Evolutionary conservation across 306 rosid genomes (phyloP), one percentile per base, ranked within the genome.

Genomic region (Castanea sativa): DNA sequence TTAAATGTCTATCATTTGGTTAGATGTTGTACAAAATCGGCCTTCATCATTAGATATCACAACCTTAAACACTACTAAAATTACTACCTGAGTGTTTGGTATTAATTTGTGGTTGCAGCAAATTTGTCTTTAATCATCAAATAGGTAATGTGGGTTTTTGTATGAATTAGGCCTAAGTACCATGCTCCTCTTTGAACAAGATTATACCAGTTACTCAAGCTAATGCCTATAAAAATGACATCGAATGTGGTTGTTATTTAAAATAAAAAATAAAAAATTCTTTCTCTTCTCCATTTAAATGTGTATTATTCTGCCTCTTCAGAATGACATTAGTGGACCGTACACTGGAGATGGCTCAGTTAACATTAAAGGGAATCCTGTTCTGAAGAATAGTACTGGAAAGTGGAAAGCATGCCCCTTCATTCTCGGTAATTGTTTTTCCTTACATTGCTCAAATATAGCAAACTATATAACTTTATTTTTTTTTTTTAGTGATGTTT

Each of bases 381-480:
- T 82, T 73, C 59, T 82, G 27, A 88, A 84, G 82, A 71, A 35
- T 32, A 82, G 76, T 75, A 86, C 92, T 33, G 90, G 92, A 67
- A 89, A 80, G n/a, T 86, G 88, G 92, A 88, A 70, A 80, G 90
- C 92, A 6, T 89, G 92, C 74, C 87, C 92, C 35, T 89, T 82
- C 80, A 86, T 86, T 80, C 80, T 89, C 69, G 90, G 92, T 88
- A 65, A 64, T 9, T 5, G 23, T 71, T 68, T 79, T 77, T 76
- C 84, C 11, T 61, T 55, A 12, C 29, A 20, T 82, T 33, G 52
- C 13, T 16, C 4, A 29, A 33, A 15, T 19, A 16, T 74, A 16
- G 25, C 76, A 33, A 73, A 43, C 33, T 61, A 61, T 41, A 56
- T 56, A 6, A 61, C 20, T 41, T 58, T 10, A 12, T 69, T 0